A percentile compares a stretch with the other conserved stretches of the same genome.
Conservation (phyloP, 352 stramenopile genomes). For the Phytophthora nicotianae region DNA sequence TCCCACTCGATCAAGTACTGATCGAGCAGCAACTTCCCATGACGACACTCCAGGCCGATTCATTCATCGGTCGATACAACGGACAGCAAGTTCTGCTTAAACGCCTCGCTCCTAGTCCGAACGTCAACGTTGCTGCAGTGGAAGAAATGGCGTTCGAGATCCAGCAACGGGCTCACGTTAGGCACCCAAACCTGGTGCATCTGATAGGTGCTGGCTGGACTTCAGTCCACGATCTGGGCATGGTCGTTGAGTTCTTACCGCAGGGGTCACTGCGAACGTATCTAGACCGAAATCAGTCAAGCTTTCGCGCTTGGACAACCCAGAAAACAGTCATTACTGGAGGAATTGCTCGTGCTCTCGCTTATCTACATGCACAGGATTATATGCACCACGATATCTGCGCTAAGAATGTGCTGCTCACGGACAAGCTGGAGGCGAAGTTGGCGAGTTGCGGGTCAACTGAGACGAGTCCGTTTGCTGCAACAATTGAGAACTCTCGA, state of each 20-base stretch:
- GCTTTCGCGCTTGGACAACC: conserved; percentile 14
- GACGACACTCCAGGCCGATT: conserved; percentile 35
- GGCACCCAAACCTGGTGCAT: conserved; percentile 59
- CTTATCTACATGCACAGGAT: conserved; percentile 31
- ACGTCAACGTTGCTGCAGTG: conserved; percentile 18
- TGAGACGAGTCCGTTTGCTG: conserved; percentile 5
- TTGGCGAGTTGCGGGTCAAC: conserved; percentile 25
- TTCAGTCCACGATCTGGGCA: conserved; percentile 13
- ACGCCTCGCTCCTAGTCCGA: conserved; percentile 7
- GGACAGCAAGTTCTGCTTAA: conserved; percentile 26
- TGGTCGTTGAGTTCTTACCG: conserved; percentile 27
- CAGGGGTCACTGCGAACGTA: conserved; percentile 23
- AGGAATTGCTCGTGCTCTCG: conserved; percentile 31
- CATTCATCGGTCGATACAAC: conserved; percentile 19
- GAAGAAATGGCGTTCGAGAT: conserved; percentile 56
- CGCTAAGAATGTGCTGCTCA: conserved; percentile 31
- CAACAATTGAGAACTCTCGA: conserved; percentile 11
- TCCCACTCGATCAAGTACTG: conserved; percentile 19
- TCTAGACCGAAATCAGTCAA: conserved; percentile 12
- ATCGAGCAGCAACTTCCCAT: conserved; percentile 30
- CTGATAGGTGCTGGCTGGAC: conserved; percentile 66
- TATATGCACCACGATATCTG: conserved; percentile 22
- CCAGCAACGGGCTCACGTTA: conserved; percentile 31
- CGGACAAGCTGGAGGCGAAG: conserved; percentile 23
- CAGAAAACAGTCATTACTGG: conserved; percentile 31